phyloP scores from a whole-genome alignment of 1,284 basidiomycete species.

The Malassezia obtusa region DNA sequence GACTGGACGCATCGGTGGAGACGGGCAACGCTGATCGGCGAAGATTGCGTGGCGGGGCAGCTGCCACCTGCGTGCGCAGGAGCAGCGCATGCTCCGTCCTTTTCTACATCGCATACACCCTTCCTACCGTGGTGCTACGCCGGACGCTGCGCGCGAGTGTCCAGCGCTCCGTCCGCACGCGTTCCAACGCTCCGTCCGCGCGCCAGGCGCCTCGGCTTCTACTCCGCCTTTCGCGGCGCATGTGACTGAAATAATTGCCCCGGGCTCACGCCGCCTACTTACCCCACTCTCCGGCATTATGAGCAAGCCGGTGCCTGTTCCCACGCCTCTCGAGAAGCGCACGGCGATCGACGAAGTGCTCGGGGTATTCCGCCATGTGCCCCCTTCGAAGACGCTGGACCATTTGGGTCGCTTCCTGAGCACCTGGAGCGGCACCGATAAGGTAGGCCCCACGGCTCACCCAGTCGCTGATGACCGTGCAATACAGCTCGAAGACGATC shows the following conservation, averaged over 20 bases:
- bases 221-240: no score
- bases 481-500: slow-evolving; percentile 40
- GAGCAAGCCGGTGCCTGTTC: neutral
- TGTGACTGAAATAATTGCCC: slow-evolving; percentile 1
- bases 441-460: slow-evolving; percentile 16
- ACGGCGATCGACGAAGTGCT: slow-evolving; percentile 1
- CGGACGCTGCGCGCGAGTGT: no score
- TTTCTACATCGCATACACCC: no score
- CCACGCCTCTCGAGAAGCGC: neutral
- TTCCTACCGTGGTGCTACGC: no score
- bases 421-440: slow-evolving; percentile 46
- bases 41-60: no score
- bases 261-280: neutral
- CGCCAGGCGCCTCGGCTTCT: no score
- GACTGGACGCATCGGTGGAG: neutral
- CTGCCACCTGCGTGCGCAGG: no score
- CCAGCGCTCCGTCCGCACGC: no score
- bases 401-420: slow-evolving; percentile 43
- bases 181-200: no score
- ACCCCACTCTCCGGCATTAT: neutral
- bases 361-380: slow-evolving; percentile 25
- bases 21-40: no score
- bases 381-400: slow-evolving; percentile 30
- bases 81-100: neutral
- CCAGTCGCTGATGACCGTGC: slow-evolving; percentile 40